A percentile compares a stretch with the other conserved stretches of the same genome.
These are phyloP conservation scores for Galerina sulciceps DNA, from an alignment of 768 basidiomycete genomes.

Conservation along the genomic window DNA sequence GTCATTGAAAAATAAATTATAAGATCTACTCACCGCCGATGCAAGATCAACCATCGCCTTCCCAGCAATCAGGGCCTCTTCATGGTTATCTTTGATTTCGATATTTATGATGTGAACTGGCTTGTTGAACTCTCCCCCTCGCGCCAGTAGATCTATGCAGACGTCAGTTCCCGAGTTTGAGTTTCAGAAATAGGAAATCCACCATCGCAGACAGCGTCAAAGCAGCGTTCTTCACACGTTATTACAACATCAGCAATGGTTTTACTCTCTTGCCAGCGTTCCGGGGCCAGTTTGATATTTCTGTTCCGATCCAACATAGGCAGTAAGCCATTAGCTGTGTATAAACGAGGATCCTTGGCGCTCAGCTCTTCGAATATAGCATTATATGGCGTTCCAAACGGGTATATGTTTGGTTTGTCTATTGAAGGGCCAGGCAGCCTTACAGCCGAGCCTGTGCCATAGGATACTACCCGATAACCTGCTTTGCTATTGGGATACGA, in stretches of 20 bases:
- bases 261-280: constrained; percentile 94
- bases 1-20: constrained; percentile 1
- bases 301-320: constrained; percentile 98
- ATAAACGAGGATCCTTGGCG: constrained; percentile 84
- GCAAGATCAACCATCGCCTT: constrained; percentile 94
- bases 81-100: constrained; percentile 99
- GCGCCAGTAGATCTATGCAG: constrained; percentile 72
- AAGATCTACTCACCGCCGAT: constrained; percentile 66
- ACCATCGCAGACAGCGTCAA: constrained; percentile 99
- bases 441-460: constrained; percentile 96
- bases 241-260: constrained; percentile 95
- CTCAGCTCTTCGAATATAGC: constrained; percentile 91
- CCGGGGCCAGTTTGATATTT: constrained; percentile 88
- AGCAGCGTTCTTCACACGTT: constrained; percentile 98
- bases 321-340: constrained; percentile 90
- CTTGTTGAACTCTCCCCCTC: constrained; percentile 91
- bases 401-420: constrained; percentile 97
- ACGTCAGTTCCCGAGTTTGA: not conserved
- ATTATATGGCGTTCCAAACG: constrained; percentile 97
- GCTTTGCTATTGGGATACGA: constrained; percentile 68
- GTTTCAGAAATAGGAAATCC: constrained; percentile 23
- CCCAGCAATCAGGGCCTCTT: constrained; percentile 96
- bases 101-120: constrained; percentile 97
- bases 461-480: constrained; percentile 89
- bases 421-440: constrained; percentile 94